A percentile compares a stretch with the other conserved stretches of the same genome.
These are phyloP conservation scores for Amylocystis lapponica DNA, from an alignment of 768 basidiomycete genomes.

Conservation along the genomic window DNA sequence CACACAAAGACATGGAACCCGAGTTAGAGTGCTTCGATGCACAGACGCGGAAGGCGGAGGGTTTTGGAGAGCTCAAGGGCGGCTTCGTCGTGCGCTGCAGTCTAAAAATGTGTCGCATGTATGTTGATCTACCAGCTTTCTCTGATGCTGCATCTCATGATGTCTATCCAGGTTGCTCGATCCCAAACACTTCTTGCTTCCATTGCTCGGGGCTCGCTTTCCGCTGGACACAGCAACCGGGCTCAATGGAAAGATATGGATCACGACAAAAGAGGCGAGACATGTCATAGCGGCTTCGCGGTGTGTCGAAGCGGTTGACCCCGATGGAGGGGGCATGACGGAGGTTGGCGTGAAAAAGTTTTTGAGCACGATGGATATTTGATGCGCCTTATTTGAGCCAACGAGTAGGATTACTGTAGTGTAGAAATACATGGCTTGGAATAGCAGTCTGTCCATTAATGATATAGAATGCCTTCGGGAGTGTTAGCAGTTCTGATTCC, in stretches of 20 bases:
- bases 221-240: conserved; percentile 88
- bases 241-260: conserved; percentile 89
- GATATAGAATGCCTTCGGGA: conserved; percentile 1
- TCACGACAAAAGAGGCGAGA: conserved; percentile 66
- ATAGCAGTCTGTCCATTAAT: not conserved
- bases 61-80: conserved; percentile 89
- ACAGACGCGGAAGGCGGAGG: conserved; percentile 85
- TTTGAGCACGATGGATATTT: conserved; percentile 41
- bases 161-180: conserved; percentile 58
- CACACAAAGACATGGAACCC: conserved; percentile 97
- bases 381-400: too few species aligned
- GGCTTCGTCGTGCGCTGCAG: conserved; percentile 82
- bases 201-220: conserved; percentile 72
- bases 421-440: not conserved
- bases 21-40: conserved; percentile 96
- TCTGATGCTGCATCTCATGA: not conserved
- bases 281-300: conserved; percentile 72
- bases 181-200: conserved; percentile 76
- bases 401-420: not conserved
- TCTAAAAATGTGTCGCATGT: conserved; percentile 83
- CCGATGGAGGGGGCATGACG: conserved; percentile 62
- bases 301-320: conserved; percentile 79
- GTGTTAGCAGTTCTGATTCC: too few species aligned
- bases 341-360: conserved; percentile 47
- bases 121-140: conserved; percentile 24